phyloP scores from a whole-genome alignment of 768 basidiomycete species.

The Crucibulum laeve region DNA sequence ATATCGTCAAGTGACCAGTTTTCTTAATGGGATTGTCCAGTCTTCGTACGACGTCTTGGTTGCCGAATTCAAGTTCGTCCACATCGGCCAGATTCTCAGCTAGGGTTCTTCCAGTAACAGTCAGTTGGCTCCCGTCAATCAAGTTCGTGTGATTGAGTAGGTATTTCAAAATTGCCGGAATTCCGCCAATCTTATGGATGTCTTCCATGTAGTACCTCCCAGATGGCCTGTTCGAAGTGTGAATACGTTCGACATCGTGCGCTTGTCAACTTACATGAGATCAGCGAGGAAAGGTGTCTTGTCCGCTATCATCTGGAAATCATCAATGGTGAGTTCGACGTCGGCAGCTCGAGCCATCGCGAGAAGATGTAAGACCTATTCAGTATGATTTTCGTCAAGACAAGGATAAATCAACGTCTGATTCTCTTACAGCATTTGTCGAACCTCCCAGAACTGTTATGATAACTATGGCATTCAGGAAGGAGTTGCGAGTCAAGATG shows the following conservation, averaged over 20 bases:
- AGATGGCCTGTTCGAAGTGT: constrained; percentile 49
- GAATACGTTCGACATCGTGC: not conserved
- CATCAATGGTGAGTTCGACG: constrained; percentile 68
- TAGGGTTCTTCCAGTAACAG: constrained; percentile 88
- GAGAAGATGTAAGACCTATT: constrained; percentile 74
- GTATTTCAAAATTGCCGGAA: constrained; percentile 83
- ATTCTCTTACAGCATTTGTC: constrained; percentile 69
- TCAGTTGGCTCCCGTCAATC: constrained; percentile 79
- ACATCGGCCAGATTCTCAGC: constrained; percentile 84
- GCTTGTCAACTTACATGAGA: constrained; percentile 34
- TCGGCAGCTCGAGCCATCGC: constrained; percentile 85
- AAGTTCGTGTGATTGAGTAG: constrained; percentile 72
- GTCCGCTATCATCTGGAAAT: constrained; percentile 79
- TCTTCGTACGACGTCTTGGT: constrained; percentile 72
- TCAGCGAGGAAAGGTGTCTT: constrained; percentile 84
- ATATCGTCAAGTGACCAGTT: constrained; percentile 83
- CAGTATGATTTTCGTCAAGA: not conserved
- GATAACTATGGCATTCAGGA: constrained; percentile 81
- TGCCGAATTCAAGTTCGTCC: constrained; percentile 61
- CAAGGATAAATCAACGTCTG: not conserved
- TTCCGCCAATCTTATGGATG: constrained; percentile 79
- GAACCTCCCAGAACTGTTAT: constrained; percentile 82
- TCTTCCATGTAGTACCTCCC: constrained; percentile 91
- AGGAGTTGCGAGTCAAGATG: constrained; percentile 45
- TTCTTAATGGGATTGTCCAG: constrained; percentile 79